A percentile compares a stretch with the other conserved stretches of the same genome.
Evolutionary conservation across 192 early-diverging fungal species (phyloP).

Genomic region (Gaertneriomyces semiglobifer): DNA sequence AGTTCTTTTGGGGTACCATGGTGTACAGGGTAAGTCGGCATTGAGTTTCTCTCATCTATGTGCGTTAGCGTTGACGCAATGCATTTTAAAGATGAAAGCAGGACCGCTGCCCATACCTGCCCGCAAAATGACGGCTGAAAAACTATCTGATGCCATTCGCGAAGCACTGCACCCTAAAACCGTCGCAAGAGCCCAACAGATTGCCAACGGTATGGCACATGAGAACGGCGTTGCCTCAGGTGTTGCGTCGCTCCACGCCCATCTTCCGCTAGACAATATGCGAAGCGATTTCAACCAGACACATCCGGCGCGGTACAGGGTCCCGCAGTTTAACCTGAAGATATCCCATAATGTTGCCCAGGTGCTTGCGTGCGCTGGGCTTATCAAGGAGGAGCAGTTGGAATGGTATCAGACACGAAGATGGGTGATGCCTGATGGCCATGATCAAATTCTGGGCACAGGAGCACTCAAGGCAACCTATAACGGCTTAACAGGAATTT

Average conservation of each 20-base stretch:
- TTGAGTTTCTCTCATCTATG: neutral
- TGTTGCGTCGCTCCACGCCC: constrained; percentile 3
- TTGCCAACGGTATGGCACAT: neutral
- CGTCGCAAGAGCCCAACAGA: neutral
- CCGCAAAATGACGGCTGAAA: neutral
- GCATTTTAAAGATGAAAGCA: constrained; percentile 8
- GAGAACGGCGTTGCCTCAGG: neutral
- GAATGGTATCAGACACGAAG: neutral
- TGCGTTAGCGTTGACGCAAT: neutral
- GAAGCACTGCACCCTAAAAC: constrained; percentile 1
- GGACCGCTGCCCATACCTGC: constrained; percentile 7
- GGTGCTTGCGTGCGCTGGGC: constrained; percentile 6
- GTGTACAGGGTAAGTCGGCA: constrained; percentile 7
- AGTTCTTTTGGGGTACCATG: constrained; percentile 60
- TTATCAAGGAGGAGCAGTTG: constrained; percentile 5
- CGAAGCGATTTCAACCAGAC: neutral
- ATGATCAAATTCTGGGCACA: constrained; percentile 1
- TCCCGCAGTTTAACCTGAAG: neutral
- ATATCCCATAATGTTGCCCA: constrained; percentile 2
- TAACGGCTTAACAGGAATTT: constrained; percentile 1
- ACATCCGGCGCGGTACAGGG: neutral
- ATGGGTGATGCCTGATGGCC: neutral
- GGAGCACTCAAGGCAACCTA: neutral
- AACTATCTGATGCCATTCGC: neutral
- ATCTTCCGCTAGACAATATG: neutral